Percentiles rank a stretch among this genome's conserved stretches.
These are phyloP conservation scores for Favolaschia claudopus DNA, from an alignment of 768 basidiomycete species.

Conservation along the genomic window DNA sequence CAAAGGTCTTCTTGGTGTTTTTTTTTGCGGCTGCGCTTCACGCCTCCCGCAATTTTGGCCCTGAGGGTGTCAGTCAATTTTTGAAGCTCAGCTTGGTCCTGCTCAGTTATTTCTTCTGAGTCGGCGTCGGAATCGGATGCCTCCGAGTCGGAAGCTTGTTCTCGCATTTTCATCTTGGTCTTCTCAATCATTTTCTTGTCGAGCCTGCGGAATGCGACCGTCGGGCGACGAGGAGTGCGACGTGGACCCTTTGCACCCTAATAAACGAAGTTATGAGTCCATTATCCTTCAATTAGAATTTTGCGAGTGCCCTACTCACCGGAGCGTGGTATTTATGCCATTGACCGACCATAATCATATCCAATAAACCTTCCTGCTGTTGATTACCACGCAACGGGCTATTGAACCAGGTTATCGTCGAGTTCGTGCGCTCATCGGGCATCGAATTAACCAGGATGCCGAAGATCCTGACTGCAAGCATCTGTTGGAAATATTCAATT, in stretches of 20 bases:
- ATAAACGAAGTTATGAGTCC: neutral
- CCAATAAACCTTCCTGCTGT: neutral
- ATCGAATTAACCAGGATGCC: constrained; percentile 40
- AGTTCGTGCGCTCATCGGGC: constrained; percentile 41
- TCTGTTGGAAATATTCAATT: constrained; percentile 11
- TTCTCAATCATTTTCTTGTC: neutral
- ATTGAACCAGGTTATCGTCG: constrained; percentile 36
- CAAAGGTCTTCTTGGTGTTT: too few relatives aligned
- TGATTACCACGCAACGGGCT: constrained; percentile 22
- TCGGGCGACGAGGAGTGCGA: constrained; percentile 3
- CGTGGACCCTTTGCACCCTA: constrained; percentile 3
- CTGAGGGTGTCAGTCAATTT: too few relatives aligned
- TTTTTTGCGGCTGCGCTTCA: too few relatives aligned
- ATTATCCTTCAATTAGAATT: too few relatives aligned
- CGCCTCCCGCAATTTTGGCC: too few relatives aligned
- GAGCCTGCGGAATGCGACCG: constrained; percentile 3
- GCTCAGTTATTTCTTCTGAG: too few relatives aligned
- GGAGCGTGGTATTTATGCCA: constrained; percentile 9
- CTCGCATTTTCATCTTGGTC: constrained; percentile 1
- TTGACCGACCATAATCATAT: constrained; percentile 20
- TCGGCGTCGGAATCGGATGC: too few relatives aligned
- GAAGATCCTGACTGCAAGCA: constrained; percentile 36
- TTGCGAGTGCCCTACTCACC: too few relatives aligned
- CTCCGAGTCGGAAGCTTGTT: too few relatives aligned
- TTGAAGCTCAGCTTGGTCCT: too few relatives aligned